Evolutionary conservation across 2,329 filamentous ascomycete species (phyloP).

Genomic region (Aspergillus sp.): DNA sequence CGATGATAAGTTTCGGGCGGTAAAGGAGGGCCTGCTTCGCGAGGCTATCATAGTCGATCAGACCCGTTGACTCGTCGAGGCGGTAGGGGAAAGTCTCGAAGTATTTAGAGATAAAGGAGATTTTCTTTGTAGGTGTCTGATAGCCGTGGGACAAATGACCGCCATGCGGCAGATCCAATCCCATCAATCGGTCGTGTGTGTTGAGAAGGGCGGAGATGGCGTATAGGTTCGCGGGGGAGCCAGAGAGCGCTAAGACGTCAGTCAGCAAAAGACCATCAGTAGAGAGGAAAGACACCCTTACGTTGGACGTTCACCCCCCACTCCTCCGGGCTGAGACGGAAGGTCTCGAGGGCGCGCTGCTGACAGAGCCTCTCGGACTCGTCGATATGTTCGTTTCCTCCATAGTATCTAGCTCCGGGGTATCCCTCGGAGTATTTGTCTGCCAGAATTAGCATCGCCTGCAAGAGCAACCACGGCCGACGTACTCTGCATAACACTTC

Average conservation of each 20-base stretch:
- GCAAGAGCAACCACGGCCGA: constrained; percentile 16
- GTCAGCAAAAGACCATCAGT: constrained; percentile 11
- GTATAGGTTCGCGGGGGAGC: constrained; percentile 71
- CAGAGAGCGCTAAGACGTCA: constrained; percentile 67
- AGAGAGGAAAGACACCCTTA: constrained; percentile 40
- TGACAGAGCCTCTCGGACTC: constrained; percentile 87
- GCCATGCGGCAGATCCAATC: constrained; percentile 89
- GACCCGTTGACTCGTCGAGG: constrained; percentile 71
- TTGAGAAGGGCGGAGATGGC: constrained; percentile 97
- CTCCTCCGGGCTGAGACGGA: constrained; percentile 76
- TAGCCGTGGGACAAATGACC: constrained; percentile 96
- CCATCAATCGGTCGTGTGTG: constrained; percentile 94
- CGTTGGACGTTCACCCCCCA: constrained; percentile 98
- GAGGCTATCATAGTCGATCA: constrained; percentile 95
- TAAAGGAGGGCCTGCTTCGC: constrained; percentile 88
- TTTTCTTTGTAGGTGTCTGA: constrained; percentile 93
- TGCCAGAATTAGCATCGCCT: constrained; percentile 40
- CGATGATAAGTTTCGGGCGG: constrained; percentile 93
- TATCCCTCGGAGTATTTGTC: constrained; percentile 99
- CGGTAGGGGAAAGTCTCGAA: constrained; percentile 99
- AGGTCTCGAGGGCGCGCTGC: constrained; percentile 82
- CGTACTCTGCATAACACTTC: constrained; percentile 92
- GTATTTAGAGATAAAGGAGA: constrained; percentile 97
- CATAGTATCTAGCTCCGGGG: constrained; percentile 93
- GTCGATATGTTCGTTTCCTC: constrained; percentile 95